phyloP scores from a whole-genome alignment of 2,329 filamentous ascomycete species.

The Hypoxylon rubiginosum region DNA sequence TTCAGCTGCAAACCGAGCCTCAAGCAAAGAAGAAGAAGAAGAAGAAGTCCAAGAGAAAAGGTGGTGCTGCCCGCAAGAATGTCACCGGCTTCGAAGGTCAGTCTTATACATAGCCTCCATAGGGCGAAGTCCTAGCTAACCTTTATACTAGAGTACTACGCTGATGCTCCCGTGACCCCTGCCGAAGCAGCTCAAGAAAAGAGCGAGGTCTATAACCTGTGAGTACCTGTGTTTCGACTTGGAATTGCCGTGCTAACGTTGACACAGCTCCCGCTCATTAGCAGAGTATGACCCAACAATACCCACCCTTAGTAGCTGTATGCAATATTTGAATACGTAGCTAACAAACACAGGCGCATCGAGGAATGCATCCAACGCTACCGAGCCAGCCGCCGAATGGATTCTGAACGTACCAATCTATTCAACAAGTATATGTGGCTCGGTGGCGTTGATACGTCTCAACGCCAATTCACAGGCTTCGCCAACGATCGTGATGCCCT shows the following conservation, averaged over 20 bases:
- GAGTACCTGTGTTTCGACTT: slow-evolving; percentile 51
- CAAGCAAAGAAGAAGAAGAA: slow-evolving; percentile 57
- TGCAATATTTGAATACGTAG: not conserved
- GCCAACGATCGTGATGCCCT: slow-evolving; percentile 64
- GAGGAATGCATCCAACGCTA: slow-evolving; percentile 88
- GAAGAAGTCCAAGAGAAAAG: slow-evolving; percentile 52
- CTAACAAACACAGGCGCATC: slow-evolving; percentile 72
- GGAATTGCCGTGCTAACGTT: slow-evolving; percentile 12
- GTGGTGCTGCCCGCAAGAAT: slow-evolving; percentile 58
- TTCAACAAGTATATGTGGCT: slow-evolving; percentile 87
- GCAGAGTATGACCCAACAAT: slow-evolving; percentile 63
- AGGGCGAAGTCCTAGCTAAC: slow-evolving; percentile 27
- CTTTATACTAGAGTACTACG: slow-evolving; percentile 73
- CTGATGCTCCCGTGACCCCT: slow-evolving; percentile 83
- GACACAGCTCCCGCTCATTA: slow-evolving; percentile 64
- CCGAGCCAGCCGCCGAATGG: slow-evolving; percentile 80
- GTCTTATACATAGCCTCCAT: slow-evolving; percentile 20
- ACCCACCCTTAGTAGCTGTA: not conserved
- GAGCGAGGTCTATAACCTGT: slow-evolving; percentile 75
- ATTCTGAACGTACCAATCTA: slow-evolving; percentile 69
- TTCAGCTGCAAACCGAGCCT: slow-evolving; percentile 13
- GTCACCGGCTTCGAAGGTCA: slow-evolving; percentile 79
- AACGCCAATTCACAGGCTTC: slow-evolving; percentile 71
- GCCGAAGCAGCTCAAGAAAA: slow-evolving; percentile 75
- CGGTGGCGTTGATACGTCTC: slow-evolving; percentile 78